A percentile compares a stretch with the other conserved stretches of the same genome.
Conservation (phyloP, 1,139 yeast genomes). For the Spathaspora sp. region DNA sequence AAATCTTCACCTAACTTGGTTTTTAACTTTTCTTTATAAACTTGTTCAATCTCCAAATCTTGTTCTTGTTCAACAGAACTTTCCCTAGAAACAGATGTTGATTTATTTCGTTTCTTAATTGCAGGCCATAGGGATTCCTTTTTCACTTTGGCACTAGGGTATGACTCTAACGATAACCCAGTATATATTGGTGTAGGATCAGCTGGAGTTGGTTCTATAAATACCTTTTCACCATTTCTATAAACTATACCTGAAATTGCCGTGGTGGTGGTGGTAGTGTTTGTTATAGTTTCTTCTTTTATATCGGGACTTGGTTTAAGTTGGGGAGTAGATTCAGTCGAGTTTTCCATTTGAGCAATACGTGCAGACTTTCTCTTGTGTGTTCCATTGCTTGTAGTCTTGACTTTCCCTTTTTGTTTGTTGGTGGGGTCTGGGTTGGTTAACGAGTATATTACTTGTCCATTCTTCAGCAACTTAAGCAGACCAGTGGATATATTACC, state of each 20-base stretch:
- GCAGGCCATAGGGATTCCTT: conserved; percentile 52
- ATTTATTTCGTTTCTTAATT: conserved; percentile 16
- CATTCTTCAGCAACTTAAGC: conserved; percentile 1
- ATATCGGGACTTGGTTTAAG: conserved; percentile 13
- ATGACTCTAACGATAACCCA: conserved; percentile 64
- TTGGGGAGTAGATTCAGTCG: conserved; percentile 5
- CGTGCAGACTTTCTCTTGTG: conserved; percentile 27
- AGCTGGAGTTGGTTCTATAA: conserved; percentile 61
- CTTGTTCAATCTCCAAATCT: conserved; percentile 11
- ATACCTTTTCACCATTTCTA: conserved; percentile 18
- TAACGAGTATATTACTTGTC: not conserved
- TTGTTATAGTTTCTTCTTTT: conserved; percentile 3
- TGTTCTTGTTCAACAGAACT: conserved; percentile 9
- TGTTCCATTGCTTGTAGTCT: not conserved
- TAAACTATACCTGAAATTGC: conserved; percentile 10
- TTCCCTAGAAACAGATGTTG: conserved; percentile 9
- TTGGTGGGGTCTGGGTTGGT: not conserved
- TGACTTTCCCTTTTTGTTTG: not conserved
- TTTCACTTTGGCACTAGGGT: conserved; percentile 56
- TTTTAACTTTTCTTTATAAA: conserved; percentile 27
- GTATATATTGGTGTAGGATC: conserved; percentile 55
- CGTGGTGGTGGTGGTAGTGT: not conserved
- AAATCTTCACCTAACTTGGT: conserved; percentile 23
- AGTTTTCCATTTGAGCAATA: conserved; percentile 7
- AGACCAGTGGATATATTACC: not conserved